Percentiles rank a stretch among this genome's conserved stretches.
Conservation (phyloP, 2,329 filamentous ascomycete species). For the Fusarium beomiforme region DNA sequence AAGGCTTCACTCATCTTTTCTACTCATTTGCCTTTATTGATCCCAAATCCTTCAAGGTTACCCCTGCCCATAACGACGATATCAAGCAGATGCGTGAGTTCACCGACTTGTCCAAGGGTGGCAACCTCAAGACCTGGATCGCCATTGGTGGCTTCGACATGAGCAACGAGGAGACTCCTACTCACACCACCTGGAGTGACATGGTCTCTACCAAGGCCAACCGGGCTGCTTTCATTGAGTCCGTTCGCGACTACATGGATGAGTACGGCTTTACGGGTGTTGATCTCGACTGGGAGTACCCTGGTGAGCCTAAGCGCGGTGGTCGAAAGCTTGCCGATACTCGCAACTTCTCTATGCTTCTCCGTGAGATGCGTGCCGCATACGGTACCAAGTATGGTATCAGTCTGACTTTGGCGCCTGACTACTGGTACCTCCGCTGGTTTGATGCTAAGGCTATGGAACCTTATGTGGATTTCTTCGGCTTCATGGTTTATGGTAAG, state of each 20-base stretch:
- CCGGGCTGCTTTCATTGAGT: conserved; percentile 51
- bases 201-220: conserved; percentile 40
- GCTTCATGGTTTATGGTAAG: conserved; percentile 51
- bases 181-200: conserved; percentile 43
- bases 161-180: conserved; percentile 45
- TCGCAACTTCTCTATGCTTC: conserved; percentile 48
- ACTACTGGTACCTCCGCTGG: conserved; percentile 52
- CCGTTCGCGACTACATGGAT: conserved; percentile 35
- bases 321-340: conserved; percentile 48
- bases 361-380: conserved; percentile 48
- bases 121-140: conserved; percentile 49
- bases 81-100: conserved; percentile 12
- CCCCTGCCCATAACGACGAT: conserved; percentile 1
- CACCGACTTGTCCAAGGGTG: conserved; percentile 4
- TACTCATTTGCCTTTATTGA: conserved; percentile 28
- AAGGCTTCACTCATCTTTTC: conserved; percentile 18
- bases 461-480: conserved; percentile 50
- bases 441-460: conserved; percentile 52
- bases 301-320: conserved; percentile 48
- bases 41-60: conserved; percentile 10
- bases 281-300: conserved; percentile 61
- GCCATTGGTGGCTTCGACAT: conserved; percentile 56
- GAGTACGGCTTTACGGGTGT: conserved; percentile 47
- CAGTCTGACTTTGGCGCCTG: conserved; percentile 49
- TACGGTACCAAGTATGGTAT: conserved; percentile 51